Evolutionary conservation across 2,329 filamentous ascomycete species (phyloP).

Genomic region (Ascocoryne sarcoides): DNA sequence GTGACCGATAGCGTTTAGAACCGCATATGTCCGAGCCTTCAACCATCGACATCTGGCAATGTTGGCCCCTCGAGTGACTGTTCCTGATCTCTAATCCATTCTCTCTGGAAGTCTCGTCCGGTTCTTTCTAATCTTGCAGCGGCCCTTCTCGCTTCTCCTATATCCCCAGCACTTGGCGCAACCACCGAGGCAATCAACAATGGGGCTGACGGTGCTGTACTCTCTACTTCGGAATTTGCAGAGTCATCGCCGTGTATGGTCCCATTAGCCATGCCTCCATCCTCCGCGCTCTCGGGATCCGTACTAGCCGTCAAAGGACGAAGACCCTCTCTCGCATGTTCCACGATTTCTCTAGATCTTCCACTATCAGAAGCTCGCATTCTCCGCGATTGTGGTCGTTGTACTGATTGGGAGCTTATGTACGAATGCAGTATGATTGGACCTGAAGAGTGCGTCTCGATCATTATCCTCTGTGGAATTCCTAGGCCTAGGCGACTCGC

Average conservation of each 20-base stretch:
- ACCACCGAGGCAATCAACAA: conserved; percentile 48
- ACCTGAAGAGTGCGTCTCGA: conserved; percentile 40
- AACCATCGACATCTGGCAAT: conserved; percentile 11
- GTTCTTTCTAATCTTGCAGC: conserved; percentile 45
- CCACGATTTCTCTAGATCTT: conserved; percentile 9
- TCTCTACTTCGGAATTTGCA: conserved; percentile 5
- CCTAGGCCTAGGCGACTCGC: conserved; percentile 45
- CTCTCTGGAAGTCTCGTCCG: conserved; percentile 45
- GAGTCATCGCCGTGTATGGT: conserved; percentile 2
- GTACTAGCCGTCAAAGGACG: conserved; percentile 18
- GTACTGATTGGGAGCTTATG: conserved; percentile 30
- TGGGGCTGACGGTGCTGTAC: conserved; percentile 31
- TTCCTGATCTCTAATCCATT: conserved; percentile 36
- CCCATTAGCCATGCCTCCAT: conserved; percentile 13
- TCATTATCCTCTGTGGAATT: conserved; percentile 46
- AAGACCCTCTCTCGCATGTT: conserved; percentile 18
- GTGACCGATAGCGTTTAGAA: too few relatives aligned
- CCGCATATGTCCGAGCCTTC: conserved; percentile 7
- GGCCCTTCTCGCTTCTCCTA: conserved; percentile 43
- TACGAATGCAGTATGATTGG: conserved; percentile 36
- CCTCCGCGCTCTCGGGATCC: conserved; percentile 5
- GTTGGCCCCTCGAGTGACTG: conserved; percentile 3
- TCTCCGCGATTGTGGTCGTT: conserved; percentile 4
- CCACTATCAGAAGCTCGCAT: conserved; percentile 1
- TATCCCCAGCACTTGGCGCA: conserved; percentile 38